Base-by-base conservation (phyloP, 2,329 filamentous ascomycete genomes). In the Penicillium sclerotiorum region DNA sequence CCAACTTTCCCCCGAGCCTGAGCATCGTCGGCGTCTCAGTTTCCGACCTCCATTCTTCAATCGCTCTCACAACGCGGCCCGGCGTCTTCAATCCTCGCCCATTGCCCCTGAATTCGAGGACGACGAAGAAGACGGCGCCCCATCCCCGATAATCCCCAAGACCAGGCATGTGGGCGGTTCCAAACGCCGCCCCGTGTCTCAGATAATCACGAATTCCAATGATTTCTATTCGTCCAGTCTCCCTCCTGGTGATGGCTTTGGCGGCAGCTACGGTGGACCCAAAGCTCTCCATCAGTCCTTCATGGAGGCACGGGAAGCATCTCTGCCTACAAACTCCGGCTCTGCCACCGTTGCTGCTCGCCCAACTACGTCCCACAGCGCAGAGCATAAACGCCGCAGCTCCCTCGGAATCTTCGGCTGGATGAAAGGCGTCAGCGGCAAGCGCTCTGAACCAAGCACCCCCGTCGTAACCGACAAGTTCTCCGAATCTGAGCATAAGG, bases 321-420 rank as follows among this genome's bases (percentile, higher is more conserved):
- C 30, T 23, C 33, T 49, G 2, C 17, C 52, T 2, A 23, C 39
- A 22, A 41, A 56, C 25, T 32, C 59, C 11, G 42, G 55, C 18
- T 53, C 62, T 11, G 51, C 56, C 17, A 58, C 55, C 15, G 46
- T 57, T 2, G 47, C 57, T 8, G 48, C 45, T 21, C 58, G 61
- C 18, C 63, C 63, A 2, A 52, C 54, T 8, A 65, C 66, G 27
- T 65, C 68, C 2, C 60, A 66, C 32, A 61, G 59, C 43, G 57
- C 56, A 18, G 69, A 70, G 8, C 64, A 69, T 47, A 70, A 71
- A 47, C 63, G 70, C 18, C 70, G 67, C 36, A 67, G 68, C 47
- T 73, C 71, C 2, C 54, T 70, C 5, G 62, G 68, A 1, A 62
- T 74, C 21, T 65, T 73, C 32, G 64, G 68, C n/a, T 74, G 71